These are phyloP conservation scores for Boletus patriciae DNA, from an alignment of 768 basidiomycete genomes.

Conservation along the genomic window DNA sequence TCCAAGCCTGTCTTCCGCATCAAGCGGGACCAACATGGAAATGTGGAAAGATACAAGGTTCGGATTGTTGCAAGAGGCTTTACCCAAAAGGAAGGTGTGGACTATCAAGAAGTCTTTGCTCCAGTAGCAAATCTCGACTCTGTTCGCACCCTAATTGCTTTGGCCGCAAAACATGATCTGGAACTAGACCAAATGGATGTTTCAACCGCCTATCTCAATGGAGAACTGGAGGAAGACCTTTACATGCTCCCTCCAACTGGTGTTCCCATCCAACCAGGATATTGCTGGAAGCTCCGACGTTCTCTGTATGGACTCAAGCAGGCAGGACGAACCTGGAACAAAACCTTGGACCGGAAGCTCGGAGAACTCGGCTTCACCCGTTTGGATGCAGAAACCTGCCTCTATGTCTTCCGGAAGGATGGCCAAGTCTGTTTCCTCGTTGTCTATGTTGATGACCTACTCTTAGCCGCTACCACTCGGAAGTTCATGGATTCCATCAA, in stretches of 20 bases:
- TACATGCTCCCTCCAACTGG: slow-evolving; percentile 8
- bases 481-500: too few species aligned
- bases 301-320: background rate
- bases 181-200: slow-evolving; percentile 7
- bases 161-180: background rate
- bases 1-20: slow-evolving; percentile 1
- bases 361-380: background rate
- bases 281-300: background rate
- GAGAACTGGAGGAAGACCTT: slow-evolving; percentile 26
- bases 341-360: background rate
- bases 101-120: slow-evolving; percentile 5
- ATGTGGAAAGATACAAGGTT: background rate
- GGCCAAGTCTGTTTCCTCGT: background rate
- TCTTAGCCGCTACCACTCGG: background rate
- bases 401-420: background rate
- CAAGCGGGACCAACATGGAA: background rate
- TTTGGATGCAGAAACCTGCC: background rate
- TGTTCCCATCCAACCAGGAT: background rate
- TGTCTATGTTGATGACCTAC: slow-evolving; percentile 2
- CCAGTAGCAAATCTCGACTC: slow-evolving; percentile 7
- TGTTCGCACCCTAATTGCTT: background rate
- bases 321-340: background rate
- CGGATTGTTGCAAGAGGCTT: background rate
- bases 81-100: background rate
- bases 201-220: slow-evolving; percentile 11